These are phyloP conservation scores for Monilinia laxa DNA, from an alignment of 2,329 filamentous ascomycete genomes.

Conservation along the genomic window DNA sequence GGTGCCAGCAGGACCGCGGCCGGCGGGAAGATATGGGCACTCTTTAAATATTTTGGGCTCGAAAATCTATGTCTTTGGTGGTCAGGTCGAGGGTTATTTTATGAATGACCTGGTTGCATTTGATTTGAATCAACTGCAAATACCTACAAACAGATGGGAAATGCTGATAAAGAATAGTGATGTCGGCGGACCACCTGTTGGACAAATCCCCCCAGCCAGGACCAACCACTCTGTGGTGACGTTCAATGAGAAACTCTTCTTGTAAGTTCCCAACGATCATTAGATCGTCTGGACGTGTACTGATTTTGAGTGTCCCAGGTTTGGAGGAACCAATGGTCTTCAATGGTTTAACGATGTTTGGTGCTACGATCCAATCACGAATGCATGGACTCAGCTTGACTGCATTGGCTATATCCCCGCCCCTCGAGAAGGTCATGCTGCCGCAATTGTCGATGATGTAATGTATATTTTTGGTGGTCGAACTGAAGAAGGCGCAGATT, in stretches of 20 bases:
- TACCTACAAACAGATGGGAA: constrained; percentile 90
- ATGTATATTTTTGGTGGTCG: constrained; percentile 99
- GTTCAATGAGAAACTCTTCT: constrained; percentile 88
- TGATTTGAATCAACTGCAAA: constrained; percentile 91
- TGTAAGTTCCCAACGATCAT: constrained; percentile 57
- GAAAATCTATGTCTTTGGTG: constrained; percentile 96
- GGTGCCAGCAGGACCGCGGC: constrained; percentile 79
- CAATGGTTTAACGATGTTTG: constrained; percentile 99
- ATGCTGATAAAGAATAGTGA: constrained; percentile 78
- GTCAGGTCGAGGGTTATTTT: constrained; percentile 94
- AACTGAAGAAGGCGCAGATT: constrained; percentile 86
- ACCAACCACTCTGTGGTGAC: constrained; percentile 94
- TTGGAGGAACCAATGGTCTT: constrained; percentile 92
- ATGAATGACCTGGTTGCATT: constrained; percentile 98
- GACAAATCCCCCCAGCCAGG: constrained; percentile 77
- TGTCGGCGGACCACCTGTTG: constrained; percentile 56
- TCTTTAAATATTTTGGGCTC: constrained; percentile 95
- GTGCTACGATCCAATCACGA: constrained; percentile 83
- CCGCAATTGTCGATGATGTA: constrained; percentile 89
- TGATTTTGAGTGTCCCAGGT: constrained; percentile 53
- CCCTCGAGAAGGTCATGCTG: constrained; percentile 89
- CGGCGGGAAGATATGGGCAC: constrained; percentile 90
- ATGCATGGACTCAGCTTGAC: constrained; percentile 84
- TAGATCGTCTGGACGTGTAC: not conserved
- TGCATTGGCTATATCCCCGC: constrained; percentile 98